Conservation (phyloP, 352 stramenopile species). For the Globisporangium barbulae region DNA sequence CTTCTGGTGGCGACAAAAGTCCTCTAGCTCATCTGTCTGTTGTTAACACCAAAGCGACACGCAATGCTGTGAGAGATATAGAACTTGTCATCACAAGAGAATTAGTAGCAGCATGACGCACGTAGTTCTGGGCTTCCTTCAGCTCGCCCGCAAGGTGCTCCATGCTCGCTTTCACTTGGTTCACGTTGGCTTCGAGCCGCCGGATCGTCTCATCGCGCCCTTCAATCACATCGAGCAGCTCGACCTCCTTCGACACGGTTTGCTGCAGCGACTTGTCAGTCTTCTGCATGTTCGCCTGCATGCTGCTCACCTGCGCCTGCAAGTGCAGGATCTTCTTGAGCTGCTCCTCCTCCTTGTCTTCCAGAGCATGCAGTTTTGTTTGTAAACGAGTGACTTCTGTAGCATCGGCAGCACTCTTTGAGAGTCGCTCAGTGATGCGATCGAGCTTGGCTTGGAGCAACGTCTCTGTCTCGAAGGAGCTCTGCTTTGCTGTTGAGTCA, state of each 20-base stretch:
- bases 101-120: conserved; percentile 11
- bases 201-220: conserved; percentile 26
- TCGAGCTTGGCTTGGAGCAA: conserved; percentile 7
- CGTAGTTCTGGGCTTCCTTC: conserved; percentile 49
- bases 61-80: not conserved
- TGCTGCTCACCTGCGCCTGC: conserved; percentile 28
- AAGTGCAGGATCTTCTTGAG: conserved; percentile 29
- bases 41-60: not conserved
- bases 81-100: not conserved
- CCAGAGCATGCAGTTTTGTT: conserved; percentile 13
- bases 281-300: conserved; percentile 19
- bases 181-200: conserved; percentile 25
- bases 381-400: conserved; percentile 9
- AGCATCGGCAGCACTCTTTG: conserved; percentile 3
- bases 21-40: conserved; percentile 41
- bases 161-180: conserved; percentile 32
- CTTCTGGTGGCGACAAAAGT: conserved; percentile 33
- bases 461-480: not conserved
- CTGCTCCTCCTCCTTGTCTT: conserved; percentile 25
- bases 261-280: conserved; percentile 21
- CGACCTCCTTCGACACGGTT: conserved; percentile 26
- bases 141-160: conserved; percentile 46
- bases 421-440: conserved; percentile 15
- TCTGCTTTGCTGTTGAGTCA: not conserved
- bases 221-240: conserved; percentile 25